Percentiles rank a stretch among this genome's conserved stretches.
Evolutionary conservation across 2,329 filamentous ascomycete species (phyloP).

Genomic region (Cercospora sesami): DNA sequence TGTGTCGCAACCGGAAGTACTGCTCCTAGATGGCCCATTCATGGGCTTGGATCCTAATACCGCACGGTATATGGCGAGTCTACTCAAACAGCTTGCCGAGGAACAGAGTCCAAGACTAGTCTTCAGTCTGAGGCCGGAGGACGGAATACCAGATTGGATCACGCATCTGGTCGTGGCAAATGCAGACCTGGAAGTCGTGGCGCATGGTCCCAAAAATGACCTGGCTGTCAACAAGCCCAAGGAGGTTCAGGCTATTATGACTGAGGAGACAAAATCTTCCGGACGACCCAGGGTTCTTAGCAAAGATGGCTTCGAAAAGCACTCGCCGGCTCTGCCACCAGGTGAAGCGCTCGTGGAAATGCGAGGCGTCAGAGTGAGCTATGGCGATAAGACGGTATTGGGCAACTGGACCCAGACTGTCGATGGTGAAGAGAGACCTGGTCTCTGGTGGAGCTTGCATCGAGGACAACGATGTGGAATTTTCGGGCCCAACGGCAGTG

Average conservation of each 20-base stretch:
- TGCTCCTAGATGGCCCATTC: slow-evolving; percentile 90
- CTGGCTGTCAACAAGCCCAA: not conserved
- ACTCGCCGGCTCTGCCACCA: slow-evolving; percentile 34
- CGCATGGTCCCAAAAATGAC: slow-evolving; percentile 64
- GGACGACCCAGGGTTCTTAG: slow-evolving; percentile 19
- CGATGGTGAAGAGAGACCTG: slow-evolving; percentile 50
- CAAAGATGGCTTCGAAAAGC: slow-evolving; percentile 35
- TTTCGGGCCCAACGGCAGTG: slow-evolving; percentile 89
- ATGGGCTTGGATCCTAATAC: slow-evolving; percentile 93
- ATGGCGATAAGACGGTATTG: slow-evolving; percentile 73
- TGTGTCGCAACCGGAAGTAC: slow-evolving; percentile 72
- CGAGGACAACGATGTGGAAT: slow-evolving; percentile 87
- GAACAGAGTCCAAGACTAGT: slow-evolving; percentile 70
- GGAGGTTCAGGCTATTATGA: not conserved
- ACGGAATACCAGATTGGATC: slow-evolving; percentile 85
- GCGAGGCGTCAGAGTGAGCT: slow-evolving; percentile 77
- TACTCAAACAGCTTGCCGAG: slow-evolving; percentile 69
- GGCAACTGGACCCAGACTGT: slow-evolving; percentile 73
- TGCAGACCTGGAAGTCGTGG: slow-evolving; percentile 63
- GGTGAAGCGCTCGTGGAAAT: slow-evolving; percentile 82
- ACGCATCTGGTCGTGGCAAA: slow-evolving; percentile 77
- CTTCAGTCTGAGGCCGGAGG: slow-evolving; percentile 78
- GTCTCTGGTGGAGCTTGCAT: slow-evolving; percentile 79
- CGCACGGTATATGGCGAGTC: slow-evolving; percentile 66
- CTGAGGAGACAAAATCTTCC: not conserved